Evolutionary conservation across 1,139 yeast genomes (phyloP).

Genomic region (Blastobotrys illinoisensis): DNA sequence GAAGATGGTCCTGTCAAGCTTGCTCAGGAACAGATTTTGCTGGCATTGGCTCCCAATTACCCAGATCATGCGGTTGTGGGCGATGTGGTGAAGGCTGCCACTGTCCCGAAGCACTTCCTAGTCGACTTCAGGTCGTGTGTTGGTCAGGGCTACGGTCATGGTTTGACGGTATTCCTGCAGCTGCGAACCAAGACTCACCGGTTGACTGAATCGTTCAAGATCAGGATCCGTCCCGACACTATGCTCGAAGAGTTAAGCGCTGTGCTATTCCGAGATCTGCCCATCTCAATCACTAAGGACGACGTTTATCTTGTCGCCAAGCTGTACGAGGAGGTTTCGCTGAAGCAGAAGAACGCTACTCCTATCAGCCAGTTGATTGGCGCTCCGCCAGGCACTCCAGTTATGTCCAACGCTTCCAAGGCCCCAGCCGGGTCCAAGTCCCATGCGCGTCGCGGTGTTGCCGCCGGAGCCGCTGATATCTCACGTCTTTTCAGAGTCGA

Average conservation of each 20-base stretch:
- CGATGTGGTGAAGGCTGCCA: slow-evolving; percentile 29
- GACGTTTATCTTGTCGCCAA: slow-evolving; percentile 32
- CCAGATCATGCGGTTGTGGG: slow-evolving; percentile 42
- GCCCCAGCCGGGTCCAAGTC: slow-evolving; percentile 3
- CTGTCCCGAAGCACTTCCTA: slow-evolving; percentile 66
- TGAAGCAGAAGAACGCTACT: slow-evolving; percentile 14
- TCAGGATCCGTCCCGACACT: slow-evolving; percentile 59
- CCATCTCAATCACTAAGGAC: slow-evolving; percentile 46
- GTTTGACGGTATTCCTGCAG: slow-evolving; percentile 68
- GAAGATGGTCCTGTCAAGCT: slow-evolving; percentile 48
- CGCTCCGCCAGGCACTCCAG: not conserved
- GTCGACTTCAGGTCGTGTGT: slow-evolving; percentile 73
- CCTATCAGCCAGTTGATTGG: slow-evolving; percentile 9
- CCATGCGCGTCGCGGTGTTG: slow-evolving; percentile 68
- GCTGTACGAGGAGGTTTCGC: slow-evolving; percentile 29
- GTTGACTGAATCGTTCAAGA: slow-evolving; percentile 76
- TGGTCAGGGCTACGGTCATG: slow-evolving; percentile 50
- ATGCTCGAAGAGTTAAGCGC: slow-evolving; percentile 66
- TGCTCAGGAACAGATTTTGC: slow-evolving; percentile 62
- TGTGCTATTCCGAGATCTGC: slow-evolving; percentile 73
- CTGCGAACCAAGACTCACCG: slow-evolving; percentile 60
- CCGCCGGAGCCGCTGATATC: slow-evolving; percentile 85
- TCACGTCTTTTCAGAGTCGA: slow-evolving; percentile 69
- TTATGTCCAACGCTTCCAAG: not conserved
- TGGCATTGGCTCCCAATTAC: slow-evolving; percentile 69